These are phyloP conservation scores for Allantophomopsis cytisporea DNA, from an alignment of 2,329 filamentous ascomycete species.

Conservation along the genomic window DNA sequence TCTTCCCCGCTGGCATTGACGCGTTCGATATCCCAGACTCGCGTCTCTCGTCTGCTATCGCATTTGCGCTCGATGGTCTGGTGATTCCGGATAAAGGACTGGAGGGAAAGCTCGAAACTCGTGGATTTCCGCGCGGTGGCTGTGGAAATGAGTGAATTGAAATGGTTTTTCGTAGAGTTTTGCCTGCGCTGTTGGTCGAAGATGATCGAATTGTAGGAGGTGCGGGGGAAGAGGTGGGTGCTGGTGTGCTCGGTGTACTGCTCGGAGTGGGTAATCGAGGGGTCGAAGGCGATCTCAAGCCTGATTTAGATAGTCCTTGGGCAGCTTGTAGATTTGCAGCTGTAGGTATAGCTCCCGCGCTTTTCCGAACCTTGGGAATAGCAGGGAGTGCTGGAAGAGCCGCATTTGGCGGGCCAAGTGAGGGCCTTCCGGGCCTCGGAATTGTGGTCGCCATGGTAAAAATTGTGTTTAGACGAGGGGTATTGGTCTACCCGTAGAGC, in stretches of 20 bases:
- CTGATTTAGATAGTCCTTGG: slow-evolving; percentile 33
- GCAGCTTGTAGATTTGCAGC: slow-evolving; percentile 8
- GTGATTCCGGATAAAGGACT: slow-evolving; percentile 36
- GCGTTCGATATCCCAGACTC: slow-evolving; percentile 12
- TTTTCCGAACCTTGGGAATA: slow-evolving; percentile 53
- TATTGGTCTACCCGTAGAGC: neutral
- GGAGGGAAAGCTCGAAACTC: slow-evolving; percentile 45
- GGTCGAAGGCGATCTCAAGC: slow-evolving; percentile 44
- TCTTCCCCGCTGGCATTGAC: slow-evolving; percentile 7
- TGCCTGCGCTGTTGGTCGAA: slow-evolving; percentile 44
- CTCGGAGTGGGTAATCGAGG: slow-evolving; percentile 36
- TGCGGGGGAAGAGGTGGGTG: slow-evolving; percentile 20
- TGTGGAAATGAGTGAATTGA: slow-evolving; percentile 93
- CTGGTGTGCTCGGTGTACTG: slow-evolving; percentile 1
- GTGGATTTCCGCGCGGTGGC: slow-evolving; percentile 57
- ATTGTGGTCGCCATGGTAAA: slow-evolving; percentile 39
- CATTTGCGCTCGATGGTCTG: neutral
- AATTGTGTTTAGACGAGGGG: neutral
- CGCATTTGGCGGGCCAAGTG: slow-evolving; percentile 56
- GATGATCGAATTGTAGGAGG: slow-evolving; percentile 39
- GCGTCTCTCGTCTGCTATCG: slow-evolving; percentile 5
- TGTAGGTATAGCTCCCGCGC: slow-evolving; percentile 34
- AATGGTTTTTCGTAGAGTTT: slow-evolving; percentile 70
- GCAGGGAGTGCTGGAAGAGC: slow-evolving; percentile 64
- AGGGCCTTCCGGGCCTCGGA: slow-evolving; percentile 44